phyloP scores from a whole-genome alignment of 306 rosid species.

The Acacia melanoxylon region DNA sequence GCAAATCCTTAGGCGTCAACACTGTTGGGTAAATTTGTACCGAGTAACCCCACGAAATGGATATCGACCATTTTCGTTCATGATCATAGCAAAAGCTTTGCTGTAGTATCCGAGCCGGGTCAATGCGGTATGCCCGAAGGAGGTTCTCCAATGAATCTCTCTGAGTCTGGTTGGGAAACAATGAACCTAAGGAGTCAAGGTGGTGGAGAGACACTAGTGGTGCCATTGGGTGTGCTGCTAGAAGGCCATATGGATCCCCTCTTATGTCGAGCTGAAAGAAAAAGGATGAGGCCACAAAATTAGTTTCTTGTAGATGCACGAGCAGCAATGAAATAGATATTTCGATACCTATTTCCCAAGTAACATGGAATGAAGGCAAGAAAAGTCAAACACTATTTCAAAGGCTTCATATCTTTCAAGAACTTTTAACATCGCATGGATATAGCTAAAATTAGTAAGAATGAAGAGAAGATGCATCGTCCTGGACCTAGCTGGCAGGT shows the following conservation, averaged over 20 bases:
- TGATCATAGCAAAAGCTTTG: conserved; percentile 72
- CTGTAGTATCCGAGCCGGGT: conserved; percentile 72
- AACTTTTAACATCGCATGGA: not conserved
- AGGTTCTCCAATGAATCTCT: conserved; percentile 50
- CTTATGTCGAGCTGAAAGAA: conserved; percentile 74
- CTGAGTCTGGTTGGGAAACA: conserved; percentile 65
- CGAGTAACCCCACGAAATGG: conserved; percentile 89
- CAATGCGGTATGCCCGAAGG: conserved; percentile 55
- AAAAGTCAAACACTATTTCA: not conserved
- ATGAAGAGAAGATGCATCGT: not conserved
- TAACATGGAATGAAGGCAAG: not conserved
- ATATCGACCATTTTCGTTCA: conserved; percentile 64
- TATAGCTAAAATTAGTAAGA: too few species aligned
- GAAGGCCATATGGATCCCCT: conserved; percentile 69
- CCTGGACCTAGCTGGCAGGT: not conserved
- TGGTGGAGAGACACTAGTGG: conserved; percentile 93
- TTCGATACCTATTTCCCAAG: not conserved
- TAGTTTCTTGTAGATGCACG: not conserved
- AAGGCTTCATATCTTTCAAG: not conserved
- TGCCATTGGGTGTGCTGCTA: conserved; percentile 87
- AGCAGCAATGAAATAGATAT: not conserved
- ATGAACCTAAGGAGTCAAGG: conserved; percentile 56
- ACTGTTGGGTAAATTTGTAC: conserved; percentile 65
- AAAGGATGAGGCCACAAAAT: not conserved
- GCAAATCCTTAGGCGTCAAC: conserved; percentile 55